These are phyloP conservation scores for Cetradonia linearis DNA, from an alignment of 495 filamentous ascomycete genomes.

Conservation along the genomic window DNA sequence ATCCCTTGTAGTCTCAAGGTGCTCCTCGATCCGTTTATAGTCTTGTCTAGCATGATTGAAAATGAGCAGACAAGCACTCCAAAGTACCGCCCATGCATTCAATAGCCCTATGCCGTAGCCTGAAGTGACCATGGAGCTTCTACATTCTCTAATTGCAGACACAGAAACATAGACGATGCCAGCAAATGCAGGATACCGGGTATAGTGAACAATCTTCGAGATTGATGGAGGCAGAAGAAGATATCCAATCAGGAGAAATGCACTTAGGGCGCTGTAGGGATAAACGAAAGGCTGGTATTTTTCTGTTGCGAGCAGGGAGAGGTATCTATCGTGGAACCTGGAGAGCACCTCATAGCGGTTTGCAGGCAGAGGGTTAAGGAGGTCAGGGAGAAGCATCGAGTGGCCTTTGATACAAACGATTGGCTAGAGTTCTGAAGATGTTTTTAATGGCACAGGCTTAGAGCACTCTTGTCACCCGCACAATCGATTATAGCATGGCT, in stretches of 20 bases:
- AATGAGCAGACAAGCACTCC: slow-evolving; percentile 51
- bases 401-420: background rate
- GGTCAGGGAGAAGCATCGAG: slow-evolving; percentile 9
- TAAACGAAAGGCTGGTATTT: slow-evolving; percentile 43
- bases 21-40: slow-evolving; percentile 53
- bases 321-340: slow-evolving; percentile 11
- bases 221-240: slow-evolving; percentile 49
- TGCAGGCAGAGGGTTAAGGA: slow-evolving; percentile 1
- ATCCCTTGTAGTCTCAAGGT: slow-evolving; percentile 3
- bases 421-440: background rate
- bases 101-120: slow-evolving; percentile 61
- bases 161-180: slow-evolving; percentile 40
- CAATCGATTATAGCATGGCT: background rate
- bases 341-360: slow-evolving; percentile 10
- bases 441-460: background rate
- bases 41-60: slow-evolving; percentile 55
- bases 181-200: slow-evolving; percentile 46
- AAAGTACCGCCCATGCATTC: slow-evolving; percentile 55
- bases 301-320: slow-evolving; percentile 30
- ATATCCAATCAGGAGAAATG: slow-evolving; percentile 44
- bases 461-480: background rate
- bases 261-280: slow-evolving; percentile 42
- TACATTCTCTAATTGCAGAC: slow-evolving; percentile 33
- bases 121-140: slow-evolving; percentile 46
- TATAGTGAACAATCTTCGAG: slow-evolving; percentile 36